Percentiles rank a stretch among this genome's conserved stretches.
Conservation (phyloP, 1,284 basidiomycete genomes). For the Coniferiporia sulphurascens region DNA sequence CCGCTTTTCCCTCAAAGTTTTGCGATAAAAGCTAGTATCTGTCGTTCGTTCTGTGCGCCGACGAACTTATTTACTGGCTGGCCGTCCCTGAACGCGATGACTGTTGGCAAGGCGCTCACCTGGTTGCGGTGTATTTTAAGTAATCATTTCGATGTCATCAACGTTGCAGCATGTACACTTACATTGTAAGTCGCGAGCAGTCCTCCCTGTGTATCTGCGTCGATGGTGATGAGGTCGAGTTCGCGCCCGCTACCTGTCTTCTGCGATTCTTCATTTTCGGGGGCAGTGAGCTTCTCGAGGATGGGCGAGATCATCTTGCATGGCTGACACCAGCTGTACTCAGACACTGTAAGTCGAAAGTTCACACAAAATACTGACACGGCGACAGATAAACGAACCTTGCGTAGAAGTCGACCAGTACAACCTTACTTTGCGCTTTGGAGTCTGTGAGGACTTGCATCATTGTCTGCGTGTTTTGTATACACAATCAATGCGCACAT, state of each 20-base stretch:
- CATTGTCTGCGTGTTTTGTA: slow-evolving; percentile 36
- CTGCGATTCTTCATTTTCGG: slow-evolving; percentile 33
- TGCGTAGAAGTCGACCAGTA: slow-evolving; percentile 74
- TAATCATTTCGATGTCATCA: background rate
- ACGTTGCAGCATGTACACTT: slow-evolving; percentile 19
- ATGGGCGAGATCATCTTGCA: slow-evolving; percentile 66
- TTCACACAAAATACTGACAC: background rate
- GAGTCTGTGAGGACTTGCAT: slow-evolving; percentile 33
- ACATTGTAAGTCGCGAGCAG: slow-evolving; percentile 50
- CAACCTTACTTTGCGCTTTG: slow-evolving; percentile 42
- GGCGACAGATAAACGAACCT: slow-evolving; percentile 43
- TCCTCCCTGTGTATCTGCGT: slow-evolving; percentile 52
- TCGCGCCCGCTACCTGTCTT: slow-evolving; percentile 50
- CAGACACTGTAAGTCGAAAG: slow-evolving; percentile 1
- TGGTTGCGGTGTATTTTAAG: slow-evolving; percentile 26
- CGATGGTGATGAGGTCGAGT: slow-evolving; percentile 64
- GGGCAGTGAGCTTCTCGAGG: slow-evolving; percentile 47
- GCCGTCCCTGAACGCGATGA: slow-evolving; percentile 65
- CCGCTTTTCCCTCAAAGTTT: background rate
- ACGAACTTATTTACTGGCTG: slow-evolving; percentile 50
- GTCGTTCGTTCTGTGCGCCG: slow-evolving; percentile 50
- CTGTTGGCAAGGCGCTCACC: slow-evolving; percentile 66
- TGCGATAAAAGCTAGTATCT: slow-evolving; percentile 44
- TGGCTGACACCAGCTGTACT: slow-evolving; percentile 65
- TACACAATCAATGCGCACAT: slow-evolving; percentile 3